A percentile compares a stretch with the other conserved stretches of the same genome.
These are phyloP conservation scores for Lodderomyces parapsilosis DNA, from an alignment of 1,139 yeast species.

Conservation along the genomic window DNA sequence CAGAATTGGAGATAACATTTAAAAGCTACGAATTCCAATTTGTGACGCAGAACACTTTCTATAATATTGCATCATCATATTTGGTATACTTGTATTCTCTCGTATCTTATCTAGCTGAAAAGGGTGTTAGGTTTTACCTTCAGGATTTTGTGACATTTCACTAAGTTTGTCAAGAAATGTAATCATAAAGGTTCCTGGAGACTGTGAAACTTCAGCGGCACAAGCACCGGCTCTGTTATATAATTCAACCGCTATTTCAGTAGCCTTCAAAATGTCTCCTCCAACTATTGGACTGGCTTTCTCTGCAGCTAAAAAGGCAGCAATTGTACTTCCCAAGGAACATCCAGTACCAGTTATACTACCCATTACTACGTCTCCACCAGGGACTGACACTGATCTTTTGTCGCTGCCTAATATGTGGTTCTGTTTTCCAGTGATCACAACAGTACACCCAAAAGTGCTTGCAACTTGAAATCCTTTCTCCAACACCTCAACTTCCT, in stretches of 20 bases:
- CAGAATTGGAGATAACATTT: too few relatives aligned
- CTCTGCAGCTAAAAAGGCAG: conserved; percentile 54
- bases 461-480: conserved; percentile 55
- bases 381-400: conserved; percentile 31
- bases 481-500: conserved; percentile 26
- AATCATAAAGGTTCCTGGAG: conserved; percentile 54
- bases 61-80: too few relatives aligned
- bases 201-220: conserved; percentile 41
- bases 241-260: conserved; percentile 55
- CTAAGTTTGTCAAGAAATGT: conserved; percentile 47
- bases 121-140: too few relatives aligned
- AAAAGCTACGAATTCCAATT: too few relatives aligned
- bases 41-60: too few relatives aligned
- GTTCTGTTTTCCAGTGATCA: conserved; percentile 53
- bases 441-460: conserved; percentile 62
- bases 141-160: conserved; percentile 13
- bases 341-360: conserved; percentile 89
- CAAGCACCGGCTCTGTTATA: conserved; percentile 66
- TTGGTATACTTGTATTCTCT: too few relatives aligned
- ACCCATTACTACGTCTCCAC: conserved; percentile 71
- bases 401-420: conserved; percentile 22
- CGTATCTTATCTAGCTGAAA: too few relatives aligned
- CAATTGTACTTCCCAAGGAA: conserved; percentile 72
- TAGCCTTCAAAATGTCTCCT: conserved; percentile 43
- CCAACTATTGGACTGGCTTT: conserved; percentile 21